Conservation (phyloP, 352 stramenopile species). For the Pythium graminicola region DNA sequence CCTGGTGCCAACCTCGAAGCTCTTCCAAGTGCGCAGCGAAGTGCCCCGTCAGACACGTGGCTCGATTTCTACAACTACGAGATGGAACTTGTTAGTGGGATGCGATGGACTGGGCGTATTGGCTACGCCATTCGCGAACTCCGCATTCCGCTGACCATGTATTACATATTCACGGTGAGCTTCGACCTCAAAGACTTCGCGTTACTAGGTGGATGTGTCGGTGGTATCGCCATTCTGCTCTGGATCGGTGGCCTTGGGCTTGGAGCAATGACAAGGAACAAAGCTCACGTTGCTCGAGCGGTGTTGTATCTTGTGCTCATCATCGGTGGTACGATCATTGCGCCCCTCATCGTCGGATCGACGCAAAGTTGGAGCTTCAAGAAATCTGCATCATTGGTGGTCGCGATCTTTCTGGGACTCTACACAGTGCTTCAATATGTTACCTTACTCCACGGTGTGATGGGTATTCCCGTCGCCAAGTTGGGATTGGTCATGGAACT, state of each 20-base stretch:
- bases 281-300: conserved; percentile 40
- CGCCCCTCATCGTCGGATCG: conserved; percentile 54
- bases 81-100: conserved; percentile 47
- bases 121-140: conserved; percentile 70
- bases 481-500: conserved; percentile 69
- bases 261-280: conserved; percentile 52
- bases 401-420: conserved; percentile 67
- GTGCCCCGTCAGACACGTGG: conserved; percentile 52
- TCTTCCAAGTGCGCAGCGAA: conserved; percentile 34
- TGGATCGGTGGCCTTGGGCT: conserved; percentile 58
- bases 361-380: conserved; percentile 52
- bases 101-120: conserved; percentile 57
- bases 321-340: conserved; percentile 44
- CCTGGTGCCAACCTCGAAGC: conserved; percentile 39
- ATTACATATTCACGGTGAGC: conserved; percentile 71
- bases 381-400: conserved; percentile 63
- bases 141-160: conserved; percentile 75
- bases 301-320: conserved; percentile 71
- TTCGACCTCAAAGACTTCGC: conserved; percentile 66
- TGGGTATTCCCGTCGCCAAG: conserved; percentile 53
- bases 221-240: conserved; percentile 48
- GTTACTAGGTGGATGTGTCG: conserved; percentile 52
- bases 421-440: conserved; percentile 74
- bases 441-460: conserved; percentile 60
- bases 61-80: conserved; percentile 77